These are phyloP conservation scores for Quercus aquifolioides DNA, from an alignment of 306 rosid genomes.

Conservation along the genomic window DNA sequence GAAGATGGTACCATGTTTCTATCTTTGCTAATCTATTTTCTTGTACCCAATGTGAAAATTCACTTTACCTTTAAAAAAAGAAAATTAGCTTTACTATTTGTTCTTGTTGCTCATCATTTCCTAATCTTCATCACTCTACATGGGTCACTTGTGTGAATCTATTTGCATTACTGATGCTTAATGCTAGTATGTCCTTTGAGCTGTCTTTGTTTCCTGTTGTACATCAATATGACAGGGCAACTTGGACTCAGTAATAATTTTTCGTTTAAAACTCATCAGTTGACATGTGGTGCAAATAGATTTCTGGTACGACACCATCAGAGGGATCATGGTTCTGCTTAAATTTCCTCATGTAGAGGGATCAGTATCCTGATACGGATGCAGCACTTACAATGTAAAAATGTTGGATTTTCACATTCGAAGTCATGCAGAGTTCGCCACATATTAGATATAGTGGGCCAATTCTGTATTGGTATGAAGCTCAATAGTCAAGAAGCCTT, in stretches of 20 bases:
- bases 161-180: neutral
- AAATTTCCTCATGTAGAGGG: neutral
- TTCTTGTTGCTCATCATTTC: neutral
- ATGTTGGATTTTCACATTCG: neutral
- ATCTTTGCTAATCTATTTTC: neutral
- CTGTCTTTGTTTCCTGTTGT: neutral
- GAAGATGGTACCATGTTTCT: slow-evolving; percentile 1
- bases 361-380: neutral
- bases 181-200: neutral
- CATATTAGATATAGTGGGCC: neutral
- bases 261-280: neutral
- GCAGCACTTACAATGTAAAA: neutral
- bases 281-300: neutral
- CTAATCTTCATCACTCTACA: neutral
- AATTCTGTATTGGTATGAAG: neutral
- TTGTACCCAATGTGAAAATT: neutral
- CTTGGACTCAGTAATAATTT: neutral
- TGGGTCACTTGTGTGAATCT: neutral
- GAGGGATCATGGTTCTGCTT: neutral
- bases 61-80: neutral
- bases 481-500: neutral
- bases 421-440: neutral
- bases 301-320: neutral
- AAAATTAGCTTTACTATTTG: neutral
- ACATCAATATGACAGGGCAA: neutral